Evolutionary conservation across 371 early-diverging fungal genomes (phyloP).

Genomic region (Capillidium heterosporum): DNA sequence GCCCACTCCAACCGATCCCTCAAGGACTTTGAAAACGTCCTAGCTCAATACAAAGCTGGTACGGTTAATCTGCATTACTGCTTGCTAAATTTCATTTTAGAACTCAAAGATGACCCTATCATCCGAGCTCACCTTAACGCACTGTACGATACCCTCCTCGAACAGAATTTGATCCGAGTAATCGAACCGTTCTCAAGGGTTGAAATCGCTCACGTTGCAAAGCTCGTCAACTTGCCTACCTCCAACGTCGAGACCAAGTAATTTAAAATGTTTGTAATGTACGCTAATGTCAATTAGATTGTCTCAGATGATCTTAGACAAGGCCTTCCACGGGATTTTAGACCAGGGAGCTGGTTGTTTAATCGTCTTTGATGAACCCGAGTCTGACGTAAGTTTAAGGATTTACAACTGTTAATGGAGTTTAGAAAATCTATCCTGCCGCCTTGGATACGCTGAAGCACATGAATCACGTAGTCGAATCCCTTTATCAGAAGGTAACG

Average conservation of each 20-base stretch:
- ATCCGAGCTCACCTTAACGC: constrained; percentile 76
- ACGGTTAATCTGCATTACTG: constrained; percentile 2
- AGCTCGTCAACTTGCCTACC: constrained; percentile 77
- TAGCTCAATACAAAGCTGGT: constrained; percentile 68
- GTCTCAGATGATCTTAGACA: constrained; percentile 97
- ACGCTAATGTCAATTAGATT: constrained; percentile 21
- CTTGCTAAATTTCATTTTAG: constrained; percentile 14
- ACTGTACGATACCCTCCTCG: constrained; percentile 90
- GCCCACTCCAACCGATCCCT: constrained; percentile 89
- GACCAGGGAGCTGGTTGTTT: constrained; percentile 94
- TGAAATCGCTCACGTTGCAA: constrained; percentile 87
- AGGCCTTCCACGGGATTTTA: constrained; percentile 84
- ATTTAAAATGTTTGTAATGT: constrained; percentile 1
- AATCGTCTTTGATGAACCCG: constrained; percentile 80
- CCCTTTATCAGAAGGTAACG: constrained; percentile 73
- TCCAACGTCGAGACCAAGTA: constrained; percentile 82
- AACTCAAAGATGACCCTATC: constrained; percentile 79
- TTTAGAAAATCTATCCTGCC: constrained; percentile 70
- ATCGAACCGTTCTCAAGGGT: constrained; percentile 97
- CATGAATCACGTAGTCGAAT: constrained; percentile 85
- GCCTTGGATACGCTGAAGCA: constrained; percentile 90
- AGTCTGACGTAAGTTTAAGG: constrained; percentile 42
- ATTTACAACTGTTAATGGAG: neutral
- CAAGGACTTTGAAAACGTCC: constrained; percentile 79
- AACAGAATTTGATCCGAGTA: constrained; percentile 91